Evolutionary conservation across 768 basidiomycete species (phyloP).

Genomic region (Serendipita sp.): DNA sequence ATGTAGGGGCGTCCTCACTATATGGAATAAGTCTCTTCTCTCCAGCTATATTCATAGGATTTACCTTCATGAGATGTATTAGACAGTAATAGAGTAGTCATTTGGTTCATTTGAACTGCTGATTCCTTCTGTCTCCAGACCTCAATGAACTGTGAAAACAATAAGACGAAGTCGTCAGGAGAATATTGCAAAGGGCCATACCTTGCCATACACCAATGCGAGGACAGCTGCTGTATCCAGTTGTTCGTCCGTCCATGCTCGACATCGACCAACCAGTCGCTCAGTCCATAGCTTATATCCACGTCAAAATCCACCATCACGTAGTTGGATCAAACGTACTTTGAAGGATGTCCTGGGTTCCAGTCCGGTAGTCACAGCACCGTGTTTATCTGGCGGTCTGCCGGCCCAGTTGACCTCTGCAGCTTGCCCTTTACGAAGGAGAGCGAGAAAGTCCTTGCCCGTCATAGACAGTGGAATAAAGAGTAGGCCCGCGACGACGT

Average conservation of each 20-base stretch:
- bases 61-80: slow-evolving; percentile 74
- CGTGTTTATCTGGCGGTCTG: slow-evolving; percentile 25
- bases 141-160: slow-evolving; percentile 46
- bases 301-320: not conserved
- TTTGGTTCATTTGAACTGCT: slow-evolving; percentile 51
- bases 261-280: slow-evolving; percentile 47
- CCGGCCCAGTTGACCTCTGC: slow-evolving; percentile 69
- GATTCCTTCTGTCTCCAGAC: slow-evolving; percentile 75
- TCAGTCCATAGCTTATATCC: slow-evolving; percentile 44
- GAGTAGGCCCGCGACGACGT: slow-evolving; percentile 56
- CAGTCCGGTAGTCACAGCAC: slow-evolving; percentile 25
- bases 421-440: slow-evolving; percentile 60
- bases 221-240: slow-evolving; percentile 68
- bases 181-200: slow-evolving; percentile 14
- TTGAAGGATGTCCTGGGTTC: slow-evolving; percentile 73
- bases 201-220: slow-evolving; percentile 64
- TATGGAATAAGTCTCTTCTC: not conserved
- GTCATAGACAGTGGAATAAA: slow-evolving; percentile 57
- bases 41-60: not conserved
- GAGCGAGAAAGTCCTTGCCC: slow-evolving; percentile 68
- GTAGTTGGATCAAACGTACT: slow-evolving; percentile 10
- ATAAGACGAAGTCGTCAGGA: not conserved
- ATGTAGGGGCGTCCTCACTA: slow-evolving; percentile 61
- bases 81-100: slow-evolving; percentile 58
- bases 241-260: slow-evolving; percentile 70